Evolutionary conservation across 768 basidiomycete genomes (phyloP), one percentile per base, ranked within the genome.

Genomic region (Mycena kentingensis): DNA sequence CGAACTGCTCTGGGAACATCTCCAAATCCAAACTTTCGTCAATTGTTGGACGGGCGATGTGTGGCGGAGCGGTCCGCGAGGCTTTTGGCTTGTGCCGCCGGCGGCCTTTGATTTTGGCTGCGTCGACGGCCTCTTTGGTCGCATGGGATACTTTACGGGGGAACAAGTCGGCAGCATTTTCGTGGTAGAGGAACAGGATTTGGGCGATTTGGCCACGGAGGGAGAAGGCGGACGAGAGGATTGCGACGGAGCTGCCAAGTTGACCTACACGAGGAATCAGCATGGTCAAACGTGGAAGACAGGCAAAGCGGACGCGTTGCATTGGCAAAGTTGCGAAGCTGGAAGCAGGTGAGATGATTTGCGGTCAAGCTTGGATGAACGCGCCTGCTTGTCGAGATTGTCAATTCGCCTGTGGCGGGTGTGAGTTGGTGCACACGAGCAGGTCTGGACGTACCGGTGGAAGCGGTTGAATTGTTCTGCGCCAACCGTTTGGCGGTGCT

Each of bases 81-180:
- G 63, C 61, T 51, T 66, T 70, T 28, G 63, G 63, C 52, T 70
- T 67, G 21, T 31, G n/a, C 38, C 63, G 65, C 39, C 69, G 69
- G 63, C 71, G 63, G 18, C 54, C 55, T 39, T 63, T 55, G 27
- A 60, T 55, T 56, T 69, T 62, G 29, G 65, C 50, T 65, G 75
- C 64, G 51, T 61, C 16, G 24, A 58, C 32, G 58, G 58, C 55
- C 65, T 83, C 69, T 50, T 73, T 61, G 63, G 70, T 62, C 60
- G 78, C 60, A 61, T 77, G 72, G 52, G 66, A 49, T 24, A 88
- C 70, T 60, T 86, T 88, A 19, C 82, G 77, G 6, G 86, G 87
- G 56, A 89, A 90, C n/a, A 89, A 75, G 56, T 84, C 83, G 16
- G 87, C 84, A 2, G 87, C 86, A 60, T 89, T 90, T 67, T 87